Conservation (phyloP, 352 stramenopile species). For the Pythium monospermum region DNA sequence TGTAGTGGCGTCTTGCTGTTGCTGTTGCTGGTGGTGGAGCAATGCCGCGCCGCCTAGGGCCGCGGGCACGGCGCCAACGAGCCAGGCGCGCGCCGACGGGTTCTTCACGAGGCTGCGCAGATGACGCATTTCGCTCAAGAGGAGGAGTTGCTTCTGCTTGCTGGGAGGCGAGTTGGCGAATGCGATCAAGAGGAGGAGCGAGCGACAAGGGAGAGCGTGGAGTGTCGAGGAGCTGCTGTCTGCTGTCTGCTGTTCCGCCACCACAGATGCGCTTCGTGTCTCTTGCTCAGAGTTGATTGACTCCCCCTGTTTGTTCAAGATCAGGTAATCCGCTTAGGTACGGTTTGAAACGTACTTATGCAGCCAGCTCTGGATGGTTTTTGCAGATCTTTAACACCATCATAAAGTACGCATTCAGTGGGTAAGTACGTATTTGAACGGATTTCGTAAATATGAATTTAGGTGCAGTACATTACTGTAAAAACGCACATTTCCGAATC, state of each 20-base stretch:
- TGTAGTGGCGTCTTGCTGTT: constrained; percentile 4
- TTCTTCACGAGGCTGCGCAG: constrained; percentile 7
- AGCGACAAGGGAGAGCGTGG: background rate
- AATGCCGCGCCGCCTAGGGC: constrained; percentile 24
- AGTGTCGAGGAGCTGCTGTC: background rate
- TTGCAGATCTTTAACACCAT: no score
- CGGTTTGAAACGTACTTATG: no score
- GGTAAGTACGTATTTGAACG: no score
- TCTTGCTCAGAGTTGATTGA: no score
- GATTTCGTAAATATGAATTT: no score
- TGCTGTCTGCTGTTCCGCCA: background rate
- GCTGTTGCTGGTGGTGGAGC: constrained; percentile 8
- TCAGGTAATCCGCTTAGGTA: no score
- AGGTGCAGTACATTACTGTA: no score
- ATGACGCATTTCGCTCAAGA: constrained; percentile 8
- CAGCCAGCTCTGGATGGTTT: no score
- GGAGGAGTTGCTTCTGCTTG: background rate
- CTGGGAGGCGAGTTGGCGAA: constrained; percentile 2
- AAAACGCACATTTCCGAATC: no score
- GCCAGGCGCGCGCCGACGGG: constrained; percentile 24
- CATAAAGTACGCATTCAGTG: no score
- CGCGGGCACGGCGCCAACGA: constrained; percentile 24
- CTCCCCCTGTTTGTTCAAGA: no score
- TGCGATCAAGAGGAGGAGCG: constrained; percentile 5
- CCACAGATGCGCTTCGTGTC: no score